Percentiles rank a stretch among this genome's conserved stretches.
Conservation (phyloP, 2,329 filamentous ascomycete species). For the Monosporascus sp. region DNA sequence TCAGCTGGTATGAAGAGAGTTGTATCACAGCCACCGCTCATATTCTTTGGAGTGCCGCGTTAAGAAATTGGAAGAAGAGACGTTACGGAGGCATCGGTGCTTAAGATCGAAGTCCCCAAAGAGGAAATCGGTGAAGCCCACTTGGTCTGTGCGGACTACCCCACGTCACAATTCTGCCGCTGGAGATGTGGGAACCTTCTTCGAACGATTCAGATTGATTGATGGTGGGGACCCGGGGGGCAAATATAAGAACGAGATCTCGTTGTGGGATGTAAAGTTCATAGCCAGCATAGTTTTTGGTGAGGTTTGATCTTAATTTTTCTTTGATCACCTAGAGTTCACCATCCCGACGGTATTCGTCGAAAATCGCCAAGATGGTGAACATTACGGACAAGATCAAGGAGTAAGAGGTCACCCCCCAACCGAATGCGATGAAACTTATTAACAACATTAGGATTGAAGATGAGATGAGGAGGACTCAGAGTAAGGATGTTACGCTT, state of each 20-base stretch:
- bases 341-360: neutral
- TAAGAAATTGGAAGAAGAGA: no score
- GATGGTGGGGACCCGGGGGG: neutral
- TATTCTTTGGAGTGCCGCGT: no score
- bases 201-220: neutral
- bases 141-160: neutral
- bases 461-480: conserved; percentile 98
- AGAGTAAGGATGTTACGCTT: conserved; percentile 60
- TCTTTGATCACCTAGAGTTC: neutral
- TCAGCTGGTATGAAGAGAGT: no score
- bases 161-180: neutral
- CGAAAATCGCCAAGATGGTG: conserved; percentile 63
- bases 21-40: no score
- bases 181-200: neutral
- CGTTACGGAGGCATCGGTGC: no score
- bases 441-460: conserved; percentile 66
- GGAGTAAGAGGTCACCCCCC: conserved; percentile 53
- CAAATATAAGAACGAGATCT: neutral
- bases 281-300: neutral
- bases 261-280: neutral
- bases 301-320: no score
- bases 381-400: conserved; percentile 99
- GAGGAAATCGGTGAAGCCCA: neutral
- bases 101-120: neutral
- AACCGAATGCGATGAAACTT: conserved; percentile 14